A percentile compares a stretch with the other conserved stretches of the same genome.
Evolutionary conservation across 257 asterid species (phyloP).

Genomic region (Salvia miltiorrhiza): DNA sequence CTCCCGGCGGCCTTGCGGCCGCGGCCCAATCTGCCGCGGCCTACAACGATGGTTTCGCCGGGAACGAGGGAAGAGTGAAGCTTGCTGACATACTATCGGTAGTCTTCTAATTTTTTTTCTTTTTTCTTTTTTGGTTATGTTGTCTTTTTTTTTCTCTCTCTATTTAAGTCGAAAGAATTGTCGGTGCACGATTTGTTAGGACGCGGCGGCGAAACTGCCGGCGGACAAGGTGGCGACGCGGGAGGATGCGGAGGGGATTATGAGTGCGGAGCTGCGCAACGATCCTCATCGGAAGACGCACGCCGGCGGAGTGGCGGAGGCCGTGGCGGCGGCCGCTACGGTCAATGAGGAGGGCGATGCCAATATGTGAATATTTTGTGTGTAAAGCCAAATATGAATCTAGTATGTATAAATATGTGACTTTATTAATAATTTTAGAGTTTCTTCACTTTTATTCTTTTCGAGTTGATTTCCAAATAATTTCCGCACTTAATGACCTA

Average conservation of each 20-base stretch:
- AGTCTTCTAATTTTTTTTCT: background rate
- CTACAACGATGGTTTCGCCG: conserved; percentile 40
- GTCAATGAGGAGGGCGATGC: conserved; percentile 36
- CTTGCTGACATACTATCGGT: conserved; percentile 49
- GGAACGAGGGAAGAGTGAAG: conserved; percentile 55
- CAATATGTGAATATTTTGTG: background rate
- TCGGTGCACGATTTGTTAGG: conserved; percentile 22
- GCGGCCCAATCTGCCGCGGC: conserved; percentile 78
- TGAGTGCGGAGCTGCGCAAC: conserved; percentile 50
- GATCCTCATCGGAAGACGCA: conserved; percentile 29
- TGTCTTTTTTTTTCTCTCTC: background rate
- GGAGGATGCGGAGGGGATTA: conserved; percentile 64
- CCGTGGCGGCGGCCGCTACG: conserved; percentile 54
- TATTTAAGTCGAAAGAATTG: too few relatives aligned
- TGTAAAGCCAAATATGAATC: background rate
- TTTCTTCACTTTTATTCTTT: too few relatives aligned
- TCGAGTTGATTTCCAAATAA: too few relatives aligned
- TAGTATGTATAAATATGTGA: too few relatives aligned
- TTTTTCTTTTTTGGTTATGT: background rate
- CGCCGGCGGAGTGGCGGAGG: conserved; percentile 68
- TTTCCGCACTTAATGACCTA: too few relatives aligned
- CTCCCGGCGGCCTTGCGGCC: conserved; percentile 65
- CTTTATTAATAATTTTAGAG: too few relatives aligned
- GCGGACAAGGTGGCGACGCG: conserved; percentile 57
- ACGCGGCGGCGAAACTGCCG: conserved; percentile 38